These are phyloP conservation scores for Botryosphaeria dothidea DNA, from an alignment of 2,329 filamentous ascomycete species.

Conservation along the genomic window DNA sequence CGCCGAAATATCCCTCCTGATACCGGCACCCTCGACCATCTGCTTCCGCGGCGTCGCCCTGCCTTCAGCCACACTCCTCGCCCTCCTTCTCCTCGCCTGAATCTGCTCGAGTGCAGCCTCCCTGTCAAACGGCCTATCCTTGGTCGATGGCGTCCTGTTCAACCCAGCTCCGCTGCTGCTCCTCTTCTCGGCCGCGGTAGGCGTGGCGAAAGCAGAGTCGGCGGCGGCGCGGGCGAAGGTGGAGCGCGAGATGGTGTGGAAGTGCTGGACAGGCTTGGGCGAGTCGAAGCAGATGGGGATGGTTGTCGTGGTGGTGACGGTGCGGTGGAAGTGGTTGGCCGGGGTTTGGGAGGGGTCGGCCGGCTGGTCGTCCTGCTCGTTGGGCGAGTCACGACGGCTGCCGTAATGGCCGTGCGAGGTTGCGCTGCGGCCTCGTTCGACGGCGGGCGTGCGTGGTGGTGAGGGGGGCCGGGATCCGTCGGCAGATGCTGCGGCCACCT, in stretches of 20 bases:
- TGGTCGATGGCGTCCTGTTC: constrained; percentile 29
- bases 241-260: constrained; percentile 21
- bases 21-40: constrained; percentile 53
- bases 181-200: not conserved
- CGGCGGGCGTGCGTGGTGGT: constrained; percentile 24
- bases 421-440: constrained; percentile 22
- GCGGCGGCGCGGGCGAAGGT: constrained; percentile 26
- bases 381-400: not conserved
- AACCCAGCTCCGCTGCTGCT: constrained; percentile 24
- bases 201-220: constrained; percentile 30
- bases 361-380: not conserved
- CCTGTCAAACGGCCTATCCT: constrained; percentile 49
- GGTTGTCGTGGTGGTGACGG: constrained; percentile 50
- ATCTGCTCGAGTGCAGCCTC: constrained; percentile 77
- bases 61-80: constrained; percentile 66
- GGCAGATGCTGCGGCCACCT: not conserved
- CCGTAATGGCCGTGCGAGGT: constrained; percentile 21
- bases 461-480: constrained; percentile 15
- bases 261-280: constrained; percentile 31
- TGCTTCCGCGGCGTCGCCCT: constrained; percentile 62
- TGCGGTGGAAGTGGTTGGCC: constrained; percentile 35
- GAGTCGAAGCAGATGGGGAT: constrained; percentile 50
- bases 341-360: constrained; percentile 20
- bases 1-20: constrained; percentile 50
- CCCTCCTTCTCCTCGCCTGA: constrained; percentile 68